phyloP scores from a whole-genome alignment of 805 yeast genomes.

The Komagataella mondaviorum region DNA sequence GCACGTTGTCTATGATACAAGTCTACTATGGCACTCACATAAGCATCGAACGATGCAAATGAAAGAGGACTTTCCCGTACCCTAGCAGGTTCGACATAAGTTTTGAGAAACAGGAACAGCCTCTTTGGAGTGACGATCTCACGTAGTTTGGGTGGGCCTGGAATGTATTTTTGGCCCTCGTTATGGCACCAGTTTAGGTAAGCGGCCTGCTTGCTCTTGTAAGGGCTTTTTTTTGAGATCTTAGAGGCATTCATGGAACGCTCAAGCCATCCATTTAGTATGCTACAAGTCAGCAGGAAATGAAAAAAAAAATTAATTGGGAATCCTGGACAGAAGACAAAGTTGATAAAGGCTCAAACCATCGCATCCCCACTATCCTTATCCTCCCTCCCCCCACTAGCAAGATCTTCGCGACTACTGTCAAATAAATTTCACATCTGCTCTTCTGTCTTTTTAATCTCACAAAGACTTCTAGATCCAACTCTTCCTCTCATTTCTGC shows the following conservation, averaged over 20 bases:
- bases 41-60: slow-evolving; percentile 4
- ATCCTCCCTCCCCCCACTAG: neutral
- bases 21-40: slow-evolving; percentile 4
- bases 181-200: neutral
- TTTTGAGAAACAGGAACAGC: slow-evolving; percentile 1
- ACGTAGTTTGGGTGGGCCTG: neutral
- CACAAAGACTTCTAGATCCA: neutral
- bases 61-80: slow-evolving; percentile 2
- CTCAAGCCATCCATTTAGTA: neutral
- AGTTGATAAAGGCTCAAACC: neutral
- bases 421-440: neutral
- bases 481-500: neutral
- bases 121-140: slow-evolving; percentile 2
- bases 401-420: neutral
- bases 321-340: neutral
- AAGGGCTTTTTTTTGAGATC: neutral
- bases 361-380: neutral
- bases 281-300: neutral
- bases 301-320: neutral
- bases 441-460: neutral
- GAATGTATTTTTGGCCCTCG: neutral
- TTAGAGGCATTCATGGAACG: neutral
- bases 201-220: neutral
- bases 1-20: slow-evolving; percentile 3
- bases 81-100: neutral